Evolutionary conservation across 176 grass and related monocot genomes (phyloP), one percentile per base, ranked within the genome.

Genomic region (Saccharum spontaneum): DNA sequence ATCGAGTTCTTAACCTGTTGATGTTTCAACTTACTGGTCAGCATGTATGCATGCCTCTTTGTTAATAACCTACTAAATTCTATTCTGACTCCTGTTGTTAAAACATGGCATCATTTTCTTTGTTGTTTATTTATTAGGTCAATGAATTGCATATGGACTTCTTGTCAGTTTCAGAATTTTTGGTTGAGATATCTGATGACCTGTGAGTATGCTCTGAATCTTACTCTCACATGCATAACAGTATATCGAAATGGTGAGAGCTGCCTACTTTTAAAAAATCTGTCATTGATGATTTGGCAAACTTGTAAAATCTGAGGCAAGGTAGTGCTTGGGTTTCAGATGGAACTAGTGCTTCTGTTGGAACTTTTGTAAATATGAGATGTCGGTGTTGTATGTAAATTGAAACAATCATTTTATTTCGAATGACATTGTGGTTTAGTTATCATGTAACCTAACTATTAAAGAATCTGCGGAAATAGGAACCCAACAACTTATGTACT

Each of bases 121-220:
- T 54, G 16, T 15, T 87, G 82, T 45, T 78, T 87, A 75, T 50
- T 81, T 87, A 85, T 37, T 71, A 94, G 96, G 91, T 94, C 30
- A 98, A 95, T 86, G 89, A 98, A 54, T 86, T 92, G 78, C 96
- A 98, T 80, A 98, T 95, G 96, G 93, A 98, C 28, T 98, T 98
- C 86, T 82, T 98, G 68, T 95, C 93, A n/a, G 43, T 92, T 18
- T 98, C 96, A 36, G 93, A 98, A 90, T 94, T 95, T 86, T 80
- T 98, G 62, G 96, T 95, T 78, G 96, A 98, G 87, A 75, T 98
- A 90, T 93, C 89, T 84, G 96, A 98, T 81, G 96, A 98, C 83
- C 87, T 98, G 96, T 98, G 87, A 98, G 91, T 98, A 77, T 50
- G 31, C 66, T 78, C 8, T 87, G 34, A 75, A 68, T 88, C 48